Percentiles rank a stretch among this genome's conserved stretches.
These are phyloP conservation scores for Phylloporus sp. DNA, from an alignment of 1,284 basidiomycete species.

Conservation along the genomic window DNA sequence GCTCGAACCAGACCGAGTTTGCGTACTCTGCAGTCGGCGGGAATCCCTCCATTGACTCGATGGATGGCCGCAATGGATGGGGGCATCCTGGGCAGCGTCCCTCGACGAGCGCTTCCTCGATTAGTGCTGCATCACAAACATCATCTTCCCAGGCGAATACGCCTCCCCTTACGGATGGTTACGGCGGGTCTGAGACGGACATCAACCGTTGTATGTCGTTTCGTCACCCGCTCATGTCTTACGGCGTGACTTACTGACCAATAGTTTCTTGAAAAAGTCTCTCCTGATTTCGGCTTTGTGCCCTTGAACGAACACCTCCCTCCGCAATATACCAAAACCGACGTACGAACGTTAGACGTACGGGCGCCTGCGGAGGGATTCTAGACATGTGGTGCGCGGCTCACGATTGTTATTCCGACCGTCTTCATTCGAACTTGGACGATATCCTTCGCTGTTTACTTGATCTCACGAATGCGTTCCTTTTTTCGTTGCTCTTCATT, in stretches of 20 bases:
- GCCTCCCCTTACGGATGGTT: slow-evolving; percentile 72
- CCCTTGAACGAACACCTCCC: slow-evolving; percentile 75
- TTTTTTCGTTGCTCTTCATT: slow-evolving; percentile 24
- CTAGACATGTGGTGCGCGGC: slow-evolving; percentile 41
- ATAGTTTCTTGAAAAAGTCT: slow-evolving; percentile 55
- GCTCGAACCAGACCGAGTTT: slow-evolving; percentile 73
- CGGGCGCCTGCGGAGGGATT: slow-evolving; percentile 29
- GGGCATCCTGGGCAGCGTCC: slow-evolving; percentile 57
- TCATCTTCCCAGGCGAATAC: slow-evolving; percentile 82
- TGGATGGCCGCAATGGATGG: slow-evolving; percentile 57
- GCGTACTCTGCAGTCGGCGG: slow-evolving; percentile 72
- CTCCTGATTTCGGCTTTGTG: slow-evolving; percentile 83
- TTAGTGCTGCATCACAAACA: slow-evolving; percentile 73
- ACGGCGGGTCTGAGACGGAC: slow-evolving; percentile 67
- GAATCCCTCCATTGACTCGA: slow-evolving; percentile 55
- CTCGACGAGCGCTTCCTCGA: slow-evolving; percentile 76
- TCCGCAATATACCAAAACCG: slow-evolving; percentile 69
- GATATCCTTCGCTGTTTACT: slow-evolving; percentile 39
- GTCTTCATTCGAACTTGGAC: slow-evolving; percentile 46
- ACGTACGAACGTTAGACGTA: slow-evolving; percentile 57
- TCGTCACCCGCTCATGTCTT: slow-evolving; percentile 30
- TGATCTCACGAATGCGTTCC: slow-evolving; percentile 40
- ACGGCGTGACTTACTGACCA: slow-evolving; percentile 43
- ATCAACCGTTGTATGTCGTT: slow-evolving; percentile 79
- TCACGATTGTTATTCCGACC: slow-evolving; percentile 40